Conservation (phyloP, 2,329 filamentous ascomycete genomes). For the Cytospora piceae region DNA sequence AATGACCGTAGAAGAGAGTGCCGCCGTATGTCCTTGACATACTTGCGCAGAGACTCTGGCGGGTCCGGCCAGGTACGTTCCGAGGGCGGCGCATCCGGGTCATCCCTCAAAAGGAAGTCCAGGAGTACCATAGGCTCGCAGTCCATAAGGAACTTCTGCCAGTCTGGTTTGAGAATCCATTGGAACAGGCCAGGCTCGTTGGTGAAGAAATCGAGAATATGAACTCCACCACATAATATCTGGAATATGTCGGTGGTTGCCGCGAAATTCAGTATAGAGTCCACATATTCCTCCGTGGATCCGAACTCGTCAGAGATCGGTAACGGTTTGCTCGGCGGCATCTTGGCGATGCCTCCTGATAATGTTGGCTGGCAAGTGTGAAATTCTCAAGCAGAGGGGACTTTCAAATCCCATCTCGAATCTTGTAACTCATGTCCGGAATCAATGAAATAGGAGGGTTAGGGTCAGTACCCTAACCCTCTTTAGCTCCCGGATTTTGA, state of each 20-base stretch:
- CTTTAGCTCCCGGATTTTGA: neutral
- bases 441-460: neutral
- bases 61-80: conserved; percentile 38
- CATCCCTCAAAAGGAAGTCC: conserved; percentile 78
- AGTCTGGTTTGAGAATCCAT: conserved; percentile 74
- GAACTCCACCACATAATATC: conserved; percentile 93
- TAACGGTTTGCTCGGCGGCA: conserved; percentile 59
- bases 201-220: conserved; percentile 96
- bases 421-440: no score
- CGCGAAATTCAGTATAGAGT: conserved; percentile 76
- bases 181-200: conserved; percentile 82
- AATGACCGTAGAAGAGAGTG: conserved; percentile 71
- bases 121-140: conserved; percentile 76
- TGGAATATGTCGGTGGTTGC: conserved; percentile 77
- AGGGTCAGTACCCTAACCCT: neutral
- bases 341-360: conserved; percentile 35
- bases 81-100: conserved; percentile 54
- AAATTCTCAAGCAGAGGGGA: neutral
- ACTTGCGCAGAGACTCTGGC: conserved; percentile 66
- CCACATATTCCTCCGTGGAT: conserved; percentile 75
- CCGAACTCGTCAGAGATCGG: conserved; percentile 73
- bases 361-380: neutral
- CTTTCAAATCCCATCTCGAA: neutral
- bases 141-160: conserved; percentile 76
- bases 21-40: conserved; percentile 71